Base-by-base conservation (phyloP, 805 yeast genomes). In the Trichomonascus vanleenenianus region DNA sequence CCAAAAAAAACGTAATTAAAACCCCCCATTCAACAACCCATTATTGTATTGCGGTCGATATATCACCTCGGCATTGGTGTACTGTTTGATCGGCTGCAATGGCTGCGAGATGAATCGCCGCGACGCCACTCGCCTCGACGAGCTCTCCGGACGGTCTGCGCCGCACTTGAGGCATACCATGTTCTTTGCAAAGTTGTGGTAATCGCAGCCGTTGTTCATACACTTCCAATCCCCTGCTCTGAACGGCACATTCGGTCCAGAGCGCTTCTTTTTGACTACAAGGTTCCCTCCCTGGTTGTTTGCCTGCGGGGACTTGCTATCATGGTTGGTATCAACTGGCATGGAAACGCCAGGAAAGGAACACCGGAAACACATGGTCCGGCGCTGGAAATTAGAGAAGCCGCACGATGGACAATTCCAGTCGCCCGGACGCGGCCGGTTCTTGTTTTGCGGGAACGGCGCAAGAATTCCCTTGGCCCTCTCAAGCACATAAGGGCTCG, bases 331-430 rank as follows among this genome's bases (percentile, higher is more conserved):
- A 12, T 15, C 19, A n/a, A 3, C 16, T 16, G 31, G 19, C 25
- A 18, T n/a, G n/a, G n/a, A n/a, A 20, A 6, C 41, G 10, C n/a
- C 22, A 19, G 43, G 25, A n/a, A 31, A 40, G 3, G 43, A 40
- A 61, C 97, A 89, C 51, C 96, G 73, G 71, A 89, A 87, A 64
- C 97, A 89, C 2, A 94, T 94, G 2, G 94, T 84, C 64, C 97
- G 75, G 57, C 96, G 76, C 65, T 89, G 97, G 66, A 89, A 89
- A 64, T 89, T 89, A 19, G 95, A 85, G 58, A 89, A 89, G 1
- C 96, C 96, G 71, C 97, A 89, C 5, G 89, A 81, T 20, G 96
- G 95, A 64, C 97, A 89, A n/a, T 85, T 85, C 97, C 97, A 89
- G 62, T 89, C 97, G 16, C 97, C 97, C 0, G 97, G 97, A 59